Conservation (phyloP, 2,329 filamentous ascomycete genomes). For the Calonectria ilicicola region DNA sequence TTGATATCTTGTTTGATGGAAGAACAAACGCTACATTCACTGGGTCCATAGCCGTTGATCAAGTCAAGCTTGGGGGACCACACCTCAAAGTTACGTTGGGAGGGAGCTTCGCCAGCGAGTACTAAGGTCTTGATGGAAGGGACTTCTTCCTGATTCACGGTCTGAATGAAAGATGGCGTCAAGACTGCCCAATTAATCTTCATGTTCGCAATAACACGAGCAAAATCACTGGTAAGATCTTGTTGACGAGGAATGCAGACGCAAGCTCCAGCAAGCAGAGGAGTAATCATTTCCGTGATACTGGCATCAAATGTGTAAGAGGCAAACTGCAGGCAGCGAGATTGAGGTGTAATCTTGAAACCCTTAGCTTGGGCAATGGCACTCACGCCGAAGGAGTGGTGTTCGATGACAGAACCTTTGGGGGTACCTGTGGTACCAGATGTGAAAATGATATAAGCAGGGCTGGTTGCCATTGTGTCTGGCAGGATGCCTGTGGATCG, state of each 20-base stretch:
- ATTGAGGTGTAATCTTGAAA: background rate
- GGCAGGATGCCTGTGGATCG: background rate
- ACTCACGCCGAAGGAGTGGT: background rate
- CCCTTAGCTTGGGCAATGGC: background rate
- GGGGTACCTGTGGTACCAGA: background rate
- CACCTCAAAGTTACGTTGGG: background rate
- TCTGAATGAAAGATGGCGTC: background rate
- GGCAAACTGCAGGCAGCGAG: background rate
- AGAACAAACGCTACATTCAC: background rate
- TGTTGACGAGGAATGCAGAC: constrained; percentile 2
- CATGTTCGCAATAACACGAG: background rate
- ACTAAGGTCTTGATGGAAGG: background rate
- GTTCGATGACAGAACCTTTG: background rate
- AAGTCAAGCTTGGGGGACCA: background rate
- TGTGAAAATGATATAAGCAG: background rate
- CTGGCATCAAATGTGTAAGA: background rate
- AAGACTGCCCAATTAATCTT: background rate
- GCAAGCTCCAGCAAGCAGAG: background rate
- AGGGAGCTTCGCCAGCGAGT: background rate
- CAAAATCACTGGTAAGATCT: background rate
- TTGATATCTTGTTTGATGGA: background rate
- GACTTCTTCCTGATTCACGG: background rate
- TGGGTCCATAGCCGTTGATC: background rate
- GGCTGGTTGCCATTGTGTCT: background rate
- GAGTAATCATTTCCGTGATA: background rate